These are phyloP conservation scores for Microglena sp. DNA, from an alignment of 139 green algal species.

Conservation along the genomic window DNA sequence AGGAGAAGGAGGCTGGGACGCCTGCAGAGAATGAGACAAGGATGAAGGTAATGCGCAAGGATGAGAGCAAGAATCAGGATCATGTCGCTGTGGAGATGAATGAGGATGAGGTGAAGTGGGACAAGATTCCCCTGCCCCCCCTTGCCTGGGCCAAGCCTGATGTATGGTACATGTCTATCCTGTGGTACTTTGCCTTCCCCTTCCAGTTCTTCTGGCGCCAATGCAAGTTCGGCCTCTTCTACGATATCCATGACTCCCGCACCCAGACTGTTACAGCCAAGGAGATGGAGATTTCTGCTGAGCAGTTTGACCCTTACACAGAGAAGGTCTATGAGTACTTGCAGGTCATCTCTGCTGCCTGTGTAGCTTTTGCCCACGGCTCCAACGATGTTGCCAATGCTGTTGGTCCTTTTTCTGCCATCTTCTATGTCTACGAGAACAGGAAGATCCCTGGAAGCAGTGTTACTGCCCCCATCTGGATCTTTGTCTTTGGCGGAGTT, in stretches of 20 bases:
- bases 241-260: conserved; percentile 10
- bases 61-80: conserved; percentile 1
- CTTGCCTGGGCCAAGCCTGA: too few species aligned
- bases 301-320: conserved; percentile 55
- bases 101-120: conserved; percentile 3
- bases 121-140: neutral
- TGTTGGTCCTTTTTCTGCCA: conserved; percentile 58
- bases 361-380: conserved; percentile 77
- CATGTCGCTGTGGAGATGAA: neutral
- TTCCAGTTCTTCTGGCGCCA: neutral
- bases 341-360: conserved; percentile 79
- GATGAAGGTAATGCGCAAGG: conserved; percentile 7
- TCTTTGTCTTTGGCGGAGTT: conserved; percentile 57
- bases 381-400: conserved; percentile 72
- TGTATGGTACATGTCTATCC: too few species aligned
- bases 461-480: conserved; percentile 10
- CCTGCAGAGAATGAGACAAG: neutral
- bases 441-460: conserved; percentile 22
- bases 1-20: neutral
- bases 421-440: conserved; percentile 38
- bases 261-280: neutral
- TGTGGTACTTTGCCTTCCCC: neutral
- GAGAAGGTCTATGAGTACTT: conserved; percentile 44
- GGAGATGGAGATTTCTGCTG: conserved; percentile 18
- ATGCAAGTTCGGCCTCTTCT: neutral